phyloP scores from a whole-genome alignment of 2,329 filamentous ascomycete species.

The Botrytis paeoniae region DNA sequence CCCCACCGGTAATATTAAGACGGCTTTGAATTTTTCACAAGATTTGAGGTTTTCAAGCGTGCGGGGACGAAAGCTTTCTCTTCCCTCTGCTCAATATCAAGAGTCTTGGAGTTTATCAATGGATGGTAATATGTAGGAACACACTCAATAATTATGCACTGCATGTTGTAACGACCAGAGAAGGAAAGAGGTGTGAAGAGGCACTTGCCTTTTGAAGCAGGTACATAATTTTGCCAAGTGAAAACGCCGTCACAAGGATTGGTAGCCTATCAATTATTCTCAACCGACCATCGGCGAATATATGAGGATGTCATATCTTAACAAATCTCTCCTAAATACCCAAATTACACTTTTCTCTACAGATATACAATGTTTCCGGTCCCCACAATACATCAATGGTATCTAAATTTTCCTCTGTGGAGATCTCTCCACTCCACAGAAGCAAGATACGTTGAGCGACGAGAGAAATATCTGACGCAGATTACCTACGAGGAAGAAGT shows the following conservation, averaged over 20 bases:
- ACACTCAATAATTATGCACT: slow-evolving; percentile 10
- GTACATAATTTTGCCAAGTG: neutral
- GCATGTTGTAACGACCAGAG: neutral
- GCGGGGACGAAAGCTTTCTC: neutral
- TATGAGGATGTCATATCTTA: neutral
- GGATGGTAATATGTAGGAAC: neutral
- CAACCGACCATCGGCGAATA: neutral
- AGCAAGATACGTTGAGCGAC: neutral
- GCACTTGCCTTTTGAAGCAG: neutral
- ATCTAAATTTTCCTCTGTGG: neutral
- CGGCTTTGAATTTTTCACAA: neutral
- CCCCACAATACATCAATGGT: neutral
- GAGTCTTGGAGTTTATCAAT: slow-evolving; percentile 17
- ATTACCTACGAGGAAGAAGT: neutral
- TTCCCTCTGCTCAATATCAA: neutral
- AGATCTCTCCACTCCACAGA: neutral
- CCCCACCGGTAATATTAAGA: neutral
- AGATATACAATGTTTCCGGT: neutral
- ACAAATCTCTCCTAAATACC: neutral
- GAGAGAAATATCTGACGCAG: neutral
- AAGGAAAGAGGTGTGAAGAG: neutral
- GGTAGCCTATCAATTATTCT: too few relatives aligned
- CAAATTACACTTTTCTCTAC: neutral
- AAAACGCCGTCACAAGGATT: neutral
- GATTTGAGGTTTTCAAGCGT: neutral